Conservation (phyloP, 257 asterid genomes). For the Galeopsis tetrahit region DNA sequence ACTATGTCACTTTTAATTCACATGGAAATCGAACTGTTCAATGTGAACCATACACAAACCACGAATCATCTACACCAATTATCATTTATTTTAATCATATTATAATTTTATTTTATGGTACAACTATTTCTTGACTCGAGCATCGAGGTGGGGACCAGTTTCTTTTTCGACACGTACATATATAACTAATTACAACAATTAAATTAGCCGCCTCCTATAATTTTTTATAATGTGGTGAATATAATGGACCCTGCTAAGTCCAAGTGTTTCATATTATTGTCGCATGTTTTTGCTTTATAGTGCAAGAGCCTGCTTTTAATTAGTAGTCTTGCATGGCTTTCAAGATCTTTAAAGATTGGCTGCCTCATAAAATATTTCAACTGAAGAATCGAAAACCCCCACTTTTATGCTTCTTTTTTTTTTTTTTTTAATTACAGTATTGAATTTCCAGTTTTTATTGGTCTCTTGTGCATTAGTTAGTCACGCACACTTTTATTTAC, state of each 20-base stretch:
- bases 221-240: slow-evolving; percentile 18
- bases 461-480: no score
- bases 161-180: slow-evolving; percentile 34
- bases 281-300: slow-evolving; percentile 39
- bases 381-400: background rate
- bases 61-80: slow-evolving; percentile 27
- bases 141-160: slow-evolving; percentile 55
- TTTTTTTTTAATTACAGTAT: background rate
- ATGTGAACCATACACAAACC: slow-evolving; percentile 29
- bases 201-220: background rate
- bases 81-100: background rate
- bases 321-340: slow-evolving; percentile 9
- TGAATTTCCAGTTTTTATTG: no score
- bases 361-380: background rate
- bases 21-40: slow-evolving; percentile 40
- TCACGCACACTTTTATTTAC: no score
- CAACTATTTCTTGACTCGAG: slow-evolving; percentile 33
- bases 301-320: slow-evolving; percentile 10
- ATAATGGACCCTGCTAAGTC: slow-evolving; percentile 35
- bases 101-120: background rate
- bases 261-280: slow-evolving; percentile 52
- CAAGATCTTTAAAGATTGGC: slow-evolving; percentile 18
- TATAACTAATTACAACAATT: background rate
- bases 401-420: slow-evolving; percentile 21
- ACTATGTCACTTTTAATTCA: slow-evolving; percentile 52